A percentile compares a stretch with the other conserved stretches of the same genome.
phyloP scores from a whole-genome alignment of 129 eudicot species.

The Tagetes patula region DNA sequence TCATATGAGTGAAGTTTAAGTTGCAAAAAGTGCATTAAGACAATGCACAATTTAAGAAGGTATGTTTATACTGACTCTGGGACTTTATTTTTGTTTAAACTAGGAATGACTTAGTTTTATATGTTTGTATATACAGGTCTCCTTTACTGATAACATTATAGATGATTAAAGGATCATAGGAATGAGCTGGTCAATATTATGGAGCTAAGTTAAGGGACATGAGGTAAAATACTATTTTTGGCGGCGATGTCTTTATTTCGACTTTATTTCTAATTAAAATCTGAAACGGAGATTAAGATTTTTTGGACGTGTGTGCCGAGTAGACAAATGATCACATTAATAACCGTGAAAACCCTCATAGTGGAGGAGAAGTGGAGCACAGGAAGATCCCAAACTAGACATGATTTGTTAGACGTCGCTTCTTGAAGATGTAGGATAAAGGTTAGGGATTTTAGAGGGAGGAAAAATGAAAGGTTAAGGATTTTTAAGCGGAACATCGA shows the following conservation, averaged over 20 bases:
- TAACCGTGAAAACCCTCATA: no score
- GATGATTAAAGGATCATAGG: constrained; percentile 4
- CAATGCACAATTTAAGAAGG: constrained; percentile 10
- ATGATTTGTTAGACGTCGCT: no score
- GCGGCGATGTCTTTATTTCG: background rate
- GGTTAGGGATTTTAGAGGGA: no score
- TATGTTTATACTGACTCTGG: constrained; percentile 16
- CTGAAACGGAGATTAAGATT: no score
- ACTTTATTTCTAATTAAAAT: background rate
- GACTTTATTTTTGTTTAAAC: background rate
- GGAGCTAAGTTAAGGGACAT: constrained; percentile 10
- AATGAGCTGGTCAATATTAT: constrained; percentile 5
- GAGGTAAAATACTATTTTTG: constrained; percentile 10
- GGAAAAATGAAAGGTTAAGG: no score
- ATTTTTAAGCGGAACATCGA: no score
- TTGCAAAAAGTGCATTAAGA: constrained; percentile 14
- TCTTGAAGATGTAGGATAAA: no score
- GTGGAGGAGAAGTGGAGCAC: no score
- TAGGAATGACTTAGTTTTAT: background rate
- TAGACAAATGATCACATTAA: no score
- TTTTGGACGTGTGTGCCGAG: no score
- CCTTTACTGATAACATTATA: background rate
- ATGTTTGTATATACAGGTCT: constrained; percentile 10
- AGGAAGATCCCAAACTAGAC: no score
- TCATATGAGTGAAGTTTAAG: constrained; percentile 10